Conservation (phyloP, 805 yeast species). For the Huiozyma sinensis region DNA sequence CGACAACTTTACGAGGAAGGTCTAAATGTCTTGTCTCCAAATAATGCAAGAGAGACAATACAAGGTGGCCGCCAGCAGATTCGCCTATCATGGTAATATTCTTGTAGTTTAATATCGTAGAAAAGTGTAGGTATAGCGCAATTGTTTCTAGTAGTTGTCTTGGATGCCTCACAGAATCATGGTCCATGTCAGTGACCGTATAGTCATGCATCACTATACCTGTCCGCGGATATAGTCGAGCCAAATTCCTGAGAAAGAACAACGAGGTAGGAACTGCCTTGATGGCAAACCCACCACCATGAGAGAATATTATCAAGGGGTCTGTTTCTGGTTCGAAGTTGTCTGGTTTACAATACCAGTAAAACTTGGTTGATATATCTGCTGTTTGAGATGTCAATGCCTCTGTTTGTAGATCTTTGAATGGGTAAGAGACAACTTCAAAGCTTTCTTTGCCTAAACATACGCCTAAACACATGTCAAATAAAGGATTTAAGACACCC, state of each 20-base stretch:
- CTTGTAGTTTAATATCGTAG: slow-evolving; percentile 3
- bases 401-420: no score
- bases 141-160: slow-evolving; percentile 9
- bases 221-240: slow-evolving; percentile 7
- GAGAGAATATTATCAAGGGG: slow-evolving; percentile 13
- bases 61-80: slow-evolving; percentile 21
- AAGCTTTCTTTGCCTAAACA: neutral
- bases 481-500: slow-evolving; percentile 11
- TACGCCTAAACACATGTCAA: slow-evolving; percentile 1
- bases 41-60: slow-evolving; percentile 10
- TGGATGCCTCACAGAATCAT: neutral
- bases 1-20: slow-evolving; percentile 14
- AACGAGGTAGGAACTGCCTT: slow-evolving; percentile 9
- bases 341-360: slow-evolving; percentile 9
- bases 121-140: slow-evolving; percentile 8
- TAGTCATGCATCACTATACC: slow-evolving; percentile 15
- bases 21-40: slow-evolving; percentile 1
- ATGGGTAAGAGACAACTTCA: neutral
- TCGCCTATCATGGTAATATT: slow-evolving; percentile 18
- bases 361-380: no score
- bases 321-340: slow-evolving; percentile 11
- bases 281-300: slow-evolving; percentile 23
- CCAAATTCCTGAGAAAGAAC: slow-evolving; percentile 8
- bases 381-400: neutral
- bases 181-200: slow-evolving; percentile 4